Evolutionary conservation across 78 protist species (phyloP).

Genomic region (Cavenderia fasciculata): DNA sequence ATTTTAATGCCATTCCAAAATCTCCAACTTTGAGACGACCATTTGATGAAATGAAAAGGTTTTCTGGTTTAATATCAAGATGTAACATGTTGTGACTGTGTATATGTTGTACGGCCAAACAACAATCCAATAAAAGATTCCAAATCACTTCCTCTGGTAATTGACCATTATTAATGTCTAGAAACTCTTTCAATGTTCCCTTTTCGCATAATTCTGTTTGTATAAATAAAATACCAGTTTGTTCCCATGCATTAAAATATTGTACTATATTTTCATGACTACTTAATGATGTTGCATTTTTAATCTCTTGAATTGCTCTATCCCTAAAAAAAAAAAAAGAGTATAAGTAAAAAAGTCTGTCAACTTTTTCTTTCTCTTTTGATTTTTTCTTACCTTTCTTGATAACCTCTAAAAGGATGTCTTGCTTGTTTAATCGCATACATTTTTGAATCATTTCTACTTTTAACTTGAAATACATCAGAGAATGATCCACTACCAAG

Average conservation of each 20-base stretch:
- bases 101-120: constrained; percentile 80
- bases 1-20: constrained; percentile 12
- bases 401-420: constrained; percentile 63
- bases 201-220: constrained; percentile 84
- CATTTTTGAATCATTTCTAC: constrained; percentile 32
- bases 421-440: constrained; percentile 82
- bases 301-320: constrained; percentile 61
- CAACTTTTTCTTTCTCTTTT: no score
- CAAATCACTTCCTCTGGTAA: constrained; percentile 79
- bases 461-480: constrained; percentile 40
- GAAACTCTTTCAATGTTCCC: constrained; percentile 64
- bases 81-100: constrained; percentile 86
- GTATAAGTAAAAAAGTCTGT: background rate
- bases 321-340: constrained; percentile 19
- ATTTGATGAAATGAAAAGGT: constrained; percentile 74
- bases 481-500: constrained; percentile 84
- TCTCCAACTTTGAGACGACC: constrained; percentile 87
- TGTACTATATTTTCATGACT: constrained; percentile 68
- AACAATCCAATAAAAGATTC: constrained; percentile 71
- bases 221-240: constrained; percentile 71
- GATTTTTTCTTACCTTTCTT: constrained; percentile 37
- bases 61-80: constrained; percentile 91
- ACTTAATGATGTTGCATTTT: constrained; percentile 33
- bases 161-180: background rate
- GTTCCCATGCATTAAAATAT: constrained; percentile 80